Base-by-base conservation (phyloP, 1,284 basidiomycete species). In the Apiotrichum veenhuisii region DNA sequence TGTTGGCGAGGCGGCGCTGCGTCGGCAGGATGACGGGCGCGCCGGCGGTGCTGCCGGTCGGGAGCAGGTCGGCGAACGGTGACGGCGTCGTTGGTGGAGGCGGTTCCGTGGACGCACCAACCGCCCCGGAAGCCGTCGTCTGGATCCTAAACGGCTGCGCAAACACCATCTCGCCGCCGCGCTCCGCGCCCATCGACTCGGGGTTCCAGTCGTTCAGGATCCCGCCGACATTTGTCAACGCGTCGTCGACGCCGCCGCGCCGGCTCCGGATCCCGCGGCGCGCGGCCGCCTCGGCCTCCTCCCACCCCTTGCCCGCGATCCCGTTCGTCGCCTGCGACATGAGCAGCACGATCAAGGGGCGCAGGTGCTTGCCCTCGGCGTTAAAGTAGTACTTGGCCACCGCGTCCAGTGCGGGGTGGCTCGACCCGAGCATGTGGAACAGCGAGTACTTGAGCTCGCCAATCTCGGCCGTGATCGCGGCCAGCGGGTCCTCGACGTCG, bases 311-410 rank as follows among this genome's bases (percentile, higher is more conserved):
- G 1, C 71, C 76, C 49, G 83, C 81, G 71, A 91, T 75, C 50
- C 84, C 89, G 69, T 97, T 96, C 30, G 93, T 96, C 11, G 94
- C 95, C 64, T 88, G 87, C 33, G 88, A 82, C 78, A 97, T 91
- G 48, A 98, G 84, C 30, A 98, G 83, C 33, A 98, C 89, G 44
- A 98, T 82, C 62, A 95, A 80, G 0, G 95, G 93, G 17, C 95
- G 85, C 25, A 98, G 82, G 71, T 97, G 92, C 73, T 96, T 96
- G 4, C 80, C 80, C 57, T 80, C 78, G 23, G 90, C 88, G 58
- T 89, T 81, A 75, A 98, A 96, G 79, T 97, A 97, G 78, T 93
- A 96, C 65, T 91, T 86, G 5, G 94, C 92, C 60, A 97, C 87
- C 55, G 88, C 84, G 63, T 88, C 86, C 55, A 98, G 84, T 1